Evolutionary conservation across 2,329 filamentous ascomycete species (phyloP).

Genomic region (Magnaporthiopsis incrustans): DNA sequence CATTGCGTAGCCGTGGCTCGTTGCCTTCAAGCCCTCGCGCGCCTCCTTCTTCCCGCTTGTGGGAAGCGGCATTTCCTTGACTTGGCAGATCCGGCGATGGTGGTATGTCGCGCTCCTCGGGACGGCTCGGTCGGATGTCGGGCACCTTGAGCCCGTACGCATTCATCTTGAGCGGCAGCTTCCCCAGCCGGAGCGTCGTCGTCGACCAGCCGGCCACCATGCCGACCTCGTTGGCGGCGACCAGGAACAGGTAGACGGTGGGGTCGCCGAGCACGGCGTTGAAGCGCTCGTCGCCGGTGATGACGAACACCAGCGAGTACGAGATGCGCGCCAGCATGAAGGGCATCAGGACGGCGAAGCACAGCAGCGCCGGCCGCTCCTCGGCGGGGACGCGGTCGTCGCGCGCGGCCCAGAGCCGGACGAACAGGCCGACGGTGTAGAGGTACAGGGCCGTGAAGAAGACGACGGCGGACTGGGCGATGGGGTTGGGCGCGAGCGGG

Average conservation of each 20-base stretch:
- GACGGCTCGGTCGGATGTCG: too few species aligned
- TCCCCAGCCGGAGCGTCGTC: background rate
- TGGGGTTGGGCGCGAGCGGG: conserved; percentile 7
- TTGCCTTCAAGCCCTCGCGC: background rate
- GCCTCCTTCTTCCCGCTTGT: background rate
- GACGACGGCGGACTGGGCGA: conserved; percentile 9
- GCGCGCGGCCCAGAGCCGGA: conserved; percentile 11
- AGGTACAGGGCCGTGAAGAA: conserved; percentile 9
- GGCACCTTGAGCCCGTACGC: too few species aligned
- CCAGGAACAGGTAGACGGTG: conserved; percentile 23
- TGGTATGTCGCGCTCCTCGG: background rate
- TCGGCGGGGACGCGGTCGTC: conserved; percentile 9
- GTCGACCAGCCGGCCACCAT: conserved; percentile 15
- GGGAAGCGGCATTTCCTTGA: background rate
- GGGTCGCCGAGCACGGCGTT: conserved; percentile 13
- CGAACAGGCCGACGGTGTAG: conserved; percentile 12
- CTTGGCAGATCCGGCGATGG: background rate
- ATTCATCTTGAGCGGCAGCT: background rate
- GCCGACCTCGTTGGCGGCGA: conserved; percentile 22
- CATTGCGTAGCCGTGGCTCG: too few species aligned
- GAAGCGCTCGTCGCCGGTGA: conserved; percentile 10
- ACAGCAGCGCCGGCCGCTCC: conserved; percentile 21
- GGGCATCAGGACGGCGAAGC: conserved; percentile 18
- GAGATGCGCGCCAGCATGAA: conserved; percentile 20
- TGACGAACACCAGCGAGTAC: conserved; percentile 19